Conservation (phyloP, 2,329 filamentous ascomycete genomes). For the Colletotrichum sp. region DNA sequence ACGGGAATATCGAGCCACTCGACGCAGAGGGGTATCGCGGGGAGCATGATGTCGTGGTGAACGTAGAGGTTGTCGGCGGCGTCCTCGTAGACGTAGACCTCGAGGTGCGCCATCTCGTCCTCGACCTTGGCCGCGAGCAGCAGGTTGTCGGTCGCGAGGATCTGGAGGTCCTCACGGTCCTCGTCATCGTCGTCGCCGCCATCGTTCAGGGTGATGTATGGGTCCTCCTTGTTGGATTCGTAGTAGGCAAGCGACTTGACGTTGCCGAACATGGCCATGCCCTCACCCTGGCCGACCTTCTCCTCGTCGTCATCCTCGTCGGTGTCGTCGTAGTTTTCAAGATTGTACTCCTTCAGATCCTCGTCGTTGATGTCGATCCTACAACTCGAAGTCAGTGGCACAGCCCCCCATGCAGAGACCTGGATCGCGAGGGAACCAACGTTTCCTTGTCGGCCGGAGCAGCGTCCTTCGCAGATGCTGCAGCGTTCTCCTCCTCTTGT, state of each 20-base stretch:
- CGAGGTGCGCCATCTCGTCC: slow-evolving; percentile 94
- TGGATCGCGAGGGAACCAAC: slow-evolving; percentile 27
- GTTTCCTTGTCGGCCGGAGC: slow-evolving; percentile 26
- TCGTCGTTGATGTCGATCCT: slow-evolving; percentile 74
- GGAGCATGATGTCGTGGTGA: slow-evolving; percentile 99
- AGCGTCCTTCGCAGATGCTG: slow-evolving; percentile 25
- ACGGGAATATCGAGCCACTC: slow-evolving; percentile 97
- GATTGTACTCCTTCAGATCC: slow-evolving; percentile 93
- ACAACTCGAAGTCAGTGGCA: slow-evolving; percentile 23
- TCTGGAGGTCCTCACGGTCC: slow-evolving; percentile 91
- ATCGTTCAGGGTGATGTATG: slow-evolving; percentile 89
- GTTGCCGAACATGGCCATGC: slow-evolving; percentile 94
- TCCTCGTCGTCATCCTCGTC: slow-evolving; percentile 55
- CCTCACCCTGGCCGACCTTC: slow-evolving; percentile 59
- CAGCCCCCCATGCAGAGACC: background rate
- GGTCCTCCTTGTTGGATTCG: slow-evolving; percentile 91
- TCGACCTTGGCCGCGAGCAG: slow-evolving; percentile 93
- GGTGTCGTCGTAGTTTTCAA: slow-evolving; percentile 95
- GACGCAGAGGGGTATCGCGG: slow-evolving; percentile 91
- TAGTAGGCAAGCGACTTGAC: slow-evolving; percentile 94
- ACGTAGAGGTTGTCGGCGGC: slow-evolving; percentile 96
- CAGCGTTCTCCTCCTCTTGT: slow-evolving; percentile 41
- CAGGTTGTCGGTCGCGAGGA: slow-evolving; percentile 91
- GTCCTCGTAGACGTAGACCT: slow-evolving; percentile 98
- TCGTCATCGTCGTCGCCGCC: slow-evolving; percentile 79